These are phyloP conservation scores for Aspergillus floridensis DNA, from an alignment of 2,329 filamentous ascomycete species.

Conservation along the genomic window DNA sequence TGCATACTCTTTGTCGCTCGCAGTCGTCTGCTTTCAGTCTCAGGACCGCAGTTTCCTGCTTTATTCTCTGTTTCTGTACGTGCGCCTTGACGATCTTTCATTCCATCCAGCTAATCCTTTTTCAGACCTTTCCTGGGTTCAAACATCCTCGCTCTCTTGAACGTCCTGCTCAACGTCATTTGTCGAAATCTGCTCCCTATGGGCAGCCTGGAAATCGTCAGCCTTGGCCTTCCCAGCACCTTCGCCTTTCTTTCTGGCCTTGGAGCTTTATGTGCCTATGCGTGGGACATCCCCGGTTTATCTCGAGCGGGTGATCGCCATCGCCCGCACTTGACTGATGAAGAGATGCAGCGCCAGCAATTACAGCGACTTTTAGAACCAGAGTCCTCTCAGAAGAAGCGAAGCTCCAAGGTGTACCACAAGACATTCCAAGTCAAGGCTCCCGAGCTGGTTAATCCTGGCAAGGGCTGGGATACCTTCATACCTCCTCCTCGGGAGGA, in stretches of 20 bases:
- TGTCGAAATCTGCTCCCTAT: constrained; percentile 29
- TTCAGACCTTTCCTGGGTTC: constrained; percentile 23
- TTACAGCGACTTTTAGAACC: constrained; percentile 36
- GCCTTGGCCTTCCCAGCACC: constrained; percentile 27
- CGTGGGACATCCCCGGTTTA: constrained; percentile 13
- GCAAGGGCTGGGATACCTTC: constrained; percentile 23
- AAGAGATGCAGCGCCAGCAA: constrained; percentile 42
- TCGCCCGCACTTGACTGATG: constrained; percentile 30
- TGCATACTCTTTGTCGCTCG: constrained; percentile 26
- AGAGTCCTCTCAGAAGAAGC: constrained; percentile 20
- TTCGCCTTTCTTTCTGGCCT: constrained; percentile 30
- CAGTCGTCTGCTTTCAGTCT: constrained; percentile 25
- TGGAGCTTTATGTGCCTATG: constrained; percentile 27
- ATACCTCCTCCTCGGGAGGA: constrained; percentile 5
- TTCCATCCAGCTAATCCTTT: constrained; percentile 5
- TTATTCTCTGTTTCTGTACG: constrained; percentile 33
- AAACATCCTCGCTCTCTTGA: constrained; percentile 34
- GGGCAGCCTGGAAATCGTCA: constrained; percentile 24
- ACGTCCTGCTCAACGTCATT: constrained; percentile 34
- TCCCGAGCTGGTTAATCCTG: constrained; percentile 21
- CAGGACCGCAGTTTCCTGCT: constrained; percentile 27
- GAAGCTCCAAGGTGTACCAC: constrained; percentile 18
- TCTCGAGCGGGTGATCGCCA: constrained; percentile 9
- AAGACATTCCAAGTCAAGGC: constrained; percentile 30
- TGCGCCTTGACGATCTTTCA: not conserved